Percentiles rank a stretch among this genome's conserved stretches.
These are phyloP conservation scores for Pythium guiyangense DNA, from an alignment of 352 stramenopile species.

Conservation along the genomic window DNA sequence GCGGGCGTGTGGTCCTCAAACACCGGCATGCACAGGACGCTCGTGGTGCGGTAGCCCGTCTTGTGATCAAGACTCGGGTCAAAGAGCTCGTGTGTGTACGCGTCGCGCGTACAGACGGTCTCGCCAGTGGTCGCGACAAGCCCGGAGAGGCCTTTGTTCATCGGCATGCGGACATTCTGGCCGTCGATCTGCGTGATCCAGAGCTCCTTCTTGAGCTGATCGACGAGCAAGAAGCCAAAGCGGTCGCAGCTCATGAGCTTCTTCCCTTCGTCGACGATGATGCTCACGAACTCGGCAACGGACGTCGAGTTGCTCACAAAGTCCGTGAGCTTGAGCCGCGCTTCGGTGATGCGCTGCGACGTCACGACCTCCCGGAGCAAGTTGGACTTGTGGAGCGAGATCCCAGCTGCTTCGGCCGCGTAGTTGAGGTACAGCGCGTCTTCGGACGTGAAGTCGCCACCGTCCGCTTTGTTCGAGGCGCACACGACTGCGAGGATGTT, in stretches of 20 bases:
- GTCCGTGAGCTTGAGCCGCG: constrained; percentile 48
- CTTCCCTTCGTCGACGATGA: constrained; percentile 71
- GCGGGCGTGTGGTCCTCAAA: constrained; percentile 54
- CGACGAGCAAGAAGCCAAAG: constrained; percentile 63
- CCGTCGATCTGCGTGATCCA: constrained; percentile 58
- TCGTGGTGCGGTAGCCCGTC: constrained; percentile 75
- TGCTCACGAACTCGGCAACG: constrained; percentile 56
- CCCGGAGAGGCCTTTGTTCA: constrained; percentile 63
- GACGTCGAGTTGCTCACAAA: constrained; percentile 55
- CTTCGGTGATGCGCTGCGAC: constrained; percentile 65
- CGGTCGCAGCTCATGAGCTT: constrained; percentile 72
- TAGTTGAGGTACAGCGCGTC: constrained; percentile 74
- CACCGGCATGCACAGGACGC: constrained; percentile 67
- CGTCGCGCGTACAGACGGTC: constrained; percentile 52
- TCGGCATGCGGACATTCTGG: constrained; percentile 54
- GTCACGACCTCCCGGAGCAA: constrained; percentile 62
- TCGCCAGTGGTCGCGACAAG: constrained; percentile 64
- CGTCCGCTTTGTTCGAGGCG: constrained; percentile 70
- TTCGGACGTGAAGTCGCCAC: constrained; percentile 57
- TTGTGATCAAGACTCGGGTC: constrained; percentile 61
- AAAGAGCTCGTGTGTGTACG: constrained; percentile 68
- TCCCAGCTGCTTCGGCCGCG: constrained; percentile 57
- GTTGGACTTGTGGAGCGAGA: constrained; percentile 63
- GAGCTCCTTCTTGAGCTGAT: constrained; percentile 75
- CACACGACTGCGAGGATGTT: constrained; percentile 57